phyloP scores from a whole-genome alignment of 2,329 filamentous ascomycete genomes.

The Paecilomyces dactylethromorphus region DNA sequence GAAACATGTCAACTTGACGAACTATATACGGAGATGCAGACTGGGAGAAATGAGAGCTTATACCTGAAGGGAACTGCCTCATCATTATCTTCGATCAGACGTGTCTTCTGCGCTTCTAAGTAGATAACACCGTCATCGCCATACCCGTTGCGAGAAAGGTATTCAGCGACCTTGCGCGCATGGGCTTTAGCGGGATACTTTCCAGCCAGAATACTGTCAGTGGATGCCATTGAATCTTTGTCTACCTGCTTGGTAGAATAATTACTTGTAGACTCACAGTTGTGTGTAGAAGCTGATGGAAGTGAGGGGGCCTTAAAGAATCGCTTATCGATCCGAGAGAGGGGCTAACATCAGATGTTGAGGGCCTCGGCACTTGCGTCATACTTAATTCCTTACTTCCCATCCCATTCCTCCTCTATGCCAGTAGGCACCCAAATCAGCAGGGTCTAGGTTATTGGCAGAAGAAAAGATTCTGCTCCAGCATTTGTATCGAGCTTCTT shows the following conservation, averaged over 20 bases:
- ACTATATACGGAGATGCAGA: neutral
- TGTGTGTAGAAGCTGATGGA: neutral
- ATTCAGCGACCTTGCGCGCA: slow-evolving; percentile 73
- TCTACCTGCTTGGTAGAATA: neutral
- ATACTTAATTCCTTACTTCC: neutral
- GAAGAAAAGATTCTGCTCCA: neutral
- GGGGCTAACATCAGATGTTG: neutral
- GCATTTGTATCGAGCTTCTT: too few relatives aligned
- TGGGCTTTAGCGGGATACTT: slow-evolving; percentile 83
- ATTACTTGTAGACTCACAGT: neutral
- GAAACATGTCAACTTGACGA: neutral
- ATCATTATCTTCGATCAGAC: slow-evolving; percentile 84
- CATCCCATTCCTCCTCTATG: neutral
- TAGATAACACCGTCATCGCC: slow-evolving; percentile 72
- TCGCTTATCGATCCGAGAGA: neutral
- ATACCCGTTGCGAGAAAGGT: slow-evolving; percentile 59
- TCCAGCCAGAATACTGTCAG: slow-evolving; percentile 41
- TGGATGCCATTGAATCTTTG: slow-evolving; percentile 18
- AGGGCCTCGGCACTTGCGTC: neutral
- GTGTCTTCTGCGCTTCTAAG: slow-evolving; percentile 75
- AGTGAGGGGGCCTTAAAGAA: neutral
- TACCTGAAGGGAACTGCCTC: slow-evolving; percentile 74
- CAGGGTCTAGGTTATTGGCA: neutral
- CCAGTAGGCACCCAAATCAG: neutral
- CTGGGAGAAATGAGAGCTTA: slow-evolving; percentile 1